A percentile compares a stretch with the other conserved stretches of the same genome.
Evolutionary conservation across 495 filamentous ascomycete species (phyloP).

Genomic region (Cladorrhinum samala): DNA sequence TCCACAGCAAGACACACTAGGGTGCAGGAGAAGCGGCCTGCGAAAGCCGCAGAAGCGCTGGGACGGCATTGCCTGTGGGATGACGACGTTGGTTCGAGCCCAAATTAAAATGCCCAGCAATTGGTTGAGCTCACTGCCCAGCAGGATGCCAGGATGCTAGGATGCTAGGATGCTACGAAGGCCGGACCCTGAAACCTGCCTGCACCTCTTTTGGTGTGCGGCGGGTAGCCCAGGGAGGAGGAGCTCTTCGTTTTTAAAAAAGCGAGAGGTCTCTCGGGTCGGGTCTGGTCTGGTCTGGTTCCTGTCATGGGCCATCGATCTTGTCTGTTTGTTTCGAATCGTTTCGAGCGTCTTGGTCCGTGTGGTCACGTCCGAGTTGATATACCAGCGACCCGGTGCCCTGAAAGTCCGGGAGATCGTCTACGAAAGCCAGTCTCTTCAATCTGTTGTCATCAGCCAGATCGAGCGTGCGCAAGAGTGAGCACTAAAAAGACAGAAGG

Average conservation of each 20-base stretch:
- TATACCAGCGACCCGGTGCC: no score
- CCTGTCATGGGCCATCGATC: neutral
- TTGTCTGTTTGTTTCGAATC: neutral
- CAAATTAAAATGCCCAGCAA: slow-evolving; percentile 24
- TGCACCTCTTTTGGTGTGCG: neutral
- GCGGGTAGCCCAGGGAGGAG: neutral
- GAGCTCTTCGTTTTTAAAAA: neutral
- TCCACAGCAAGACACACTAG: no score
- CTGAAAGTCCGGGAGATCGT: no score
- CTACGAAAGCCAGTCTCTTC: no score
- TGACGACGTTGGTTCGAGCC: slow-evolving; percentile 42
- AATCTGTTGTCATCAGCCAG: neutral
- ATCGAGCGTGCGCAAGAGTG: neutral
- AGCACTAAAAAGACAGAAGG: neutral
- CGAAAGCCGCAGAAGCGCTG: no score
- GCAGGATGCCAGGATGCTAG: no score
- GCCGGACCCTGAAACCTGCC: slow-evolving; percentile 34
- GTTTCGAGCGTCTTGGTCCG: neutral
- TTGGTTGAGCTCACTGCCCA: no score
- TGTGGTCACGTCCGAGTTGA: neutral
- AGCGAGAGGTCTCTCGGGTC: neutral
- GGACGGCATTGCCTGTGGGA: no score
- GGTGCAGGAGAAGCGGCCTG: no score
- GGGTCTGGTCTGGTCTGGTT: neutral
- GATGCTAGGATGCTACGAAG: slow-evolving; percentile 18